Evolutionary conservation across 2,329 filamentous ascomycete genomes (phyloP).

Genomic region (Neodidymelliopsis sp.): DNA sequence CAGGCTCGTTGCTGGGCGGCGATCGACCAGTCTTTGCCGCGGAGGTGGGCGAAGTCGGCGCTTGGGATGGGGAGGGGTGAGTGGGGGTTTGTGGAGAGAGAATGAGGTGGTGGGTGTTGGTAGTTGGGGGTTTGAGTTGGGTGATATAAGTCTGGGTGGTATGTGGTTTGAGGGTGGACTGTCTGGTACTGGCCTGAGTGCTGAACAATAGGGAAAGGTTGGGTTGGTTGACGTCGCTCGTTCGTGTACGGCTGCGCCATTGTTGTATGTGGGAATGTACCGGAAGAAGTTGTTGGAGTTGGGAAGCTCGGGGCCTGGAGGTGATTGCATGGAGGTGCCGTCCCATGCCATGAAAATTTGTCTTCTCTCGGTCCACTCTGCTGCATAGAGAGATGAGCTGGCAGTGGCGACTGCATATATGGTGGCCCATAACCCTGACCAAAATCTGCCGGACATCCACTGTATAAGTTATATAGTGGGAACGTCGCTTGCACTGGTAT

Average conservation of each 20-base stretch:
- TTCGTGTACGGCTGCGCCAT: too few species aligned
- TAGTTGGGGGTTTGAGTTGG: neutral
- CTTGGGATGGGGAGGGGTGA: neutral
- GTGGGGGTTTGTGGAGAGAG: neutral
- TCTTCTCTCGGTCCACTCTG: neutral
- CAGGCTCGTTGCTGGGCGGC: conserved; percentile 1
- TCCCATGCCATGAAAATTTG: too few species aligned
- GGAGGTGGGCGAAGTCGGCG: neutral
- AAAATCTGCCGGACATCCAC: too few species aligned
- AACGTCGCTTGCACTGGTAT: neutral
- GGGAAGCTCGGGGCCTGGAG: too few species aligned
- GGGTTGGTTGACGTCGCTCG: neutral
- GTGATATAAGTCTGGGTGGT: neutral
- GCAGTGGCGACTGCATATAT: neutral
- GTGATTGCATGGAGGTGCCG: too few species aligned
- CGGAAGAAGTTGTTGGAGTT: too few species aligned
- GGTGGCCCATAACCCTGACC: neutral
- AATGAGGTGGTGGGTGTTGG: neutral
- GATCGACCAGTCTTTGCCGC: conserved; percentile 1
- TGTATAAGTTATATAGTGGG: too few species aligned
- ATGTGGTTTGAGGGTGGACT: neutral
- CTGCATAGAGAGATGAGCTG: neutral
- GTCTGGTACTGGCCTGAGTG: neutral
- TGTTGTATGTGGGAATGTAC: too few species aligned
- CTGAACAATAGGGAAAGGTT: neutral